These are phyloP conservation scores for Musa acuminata DNA, from an alignment of 176 grass and related monocot species.

Conservation along the genomic window DNA sequence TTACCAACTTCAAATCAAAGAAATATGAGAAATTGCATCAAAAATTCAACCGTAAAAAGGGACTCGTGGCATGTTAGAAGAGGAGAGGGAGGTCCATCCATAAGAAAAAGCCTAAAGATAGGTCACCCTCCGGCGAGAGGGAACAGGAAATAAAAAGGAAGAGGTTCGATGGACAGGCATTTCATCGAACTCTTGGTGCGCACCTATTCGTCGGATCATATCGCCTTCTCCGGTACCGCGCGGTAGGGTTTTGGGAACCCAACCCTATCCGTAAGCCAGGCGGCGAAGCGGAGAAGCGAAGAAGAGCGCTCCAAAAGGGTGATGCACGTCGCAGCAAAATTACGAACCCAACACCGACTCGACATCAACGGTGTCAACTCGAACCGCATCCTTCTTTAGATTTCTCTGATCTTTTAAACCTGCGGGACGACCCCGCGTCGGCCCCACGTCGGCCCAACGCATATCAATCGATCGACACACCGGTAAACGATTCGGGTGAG, in stretches of 20 bases:
- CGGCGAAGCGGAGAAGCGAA: background rate
- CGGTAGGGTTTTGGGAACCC: background rate
- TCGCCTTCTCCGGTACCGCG: background rate
- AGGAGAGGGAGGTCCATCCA: background rate
- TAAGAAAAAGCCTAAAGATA: background rate
- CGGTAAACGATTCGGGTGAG: too few relatives aligned
- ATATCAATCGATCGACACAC: too few relatives aligned
- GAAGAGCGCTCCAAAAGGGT: background rate
- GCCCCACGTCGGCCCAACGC: too few relatives aligned
- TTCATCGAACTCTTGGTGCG: background rate
- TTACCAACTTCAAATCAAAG: too few relatives aligned
- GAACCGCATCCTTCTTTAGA: too few relatives aligned
- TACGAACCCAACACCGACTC: too few relatives aligned
- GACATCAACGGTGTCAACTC: too few relatives aligned
- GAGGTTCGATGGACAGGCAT: background rate
- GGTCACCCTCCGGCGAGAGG: background rate
- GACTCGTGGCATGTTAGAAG: background rate
- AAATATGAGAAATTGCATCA: background rate
- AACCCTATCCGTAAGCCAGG: background rate
- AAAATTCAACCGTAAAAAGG: too few relatives aligned
- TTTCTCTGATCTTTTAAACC: too few relatives aligned
- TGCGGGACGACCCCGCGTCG: too few relatives aligned
- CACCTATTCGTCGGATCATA: background rate
- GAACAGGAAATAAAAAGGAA: background rate
- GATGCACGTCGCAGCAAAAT: too few relatives aligned